A percentile compares a stretch with the other conserved stretches of the same genome.
phyloP scores from a whole-genome alignment of 345 rosid genomes.

The Boechera retrofracta region DNA sequence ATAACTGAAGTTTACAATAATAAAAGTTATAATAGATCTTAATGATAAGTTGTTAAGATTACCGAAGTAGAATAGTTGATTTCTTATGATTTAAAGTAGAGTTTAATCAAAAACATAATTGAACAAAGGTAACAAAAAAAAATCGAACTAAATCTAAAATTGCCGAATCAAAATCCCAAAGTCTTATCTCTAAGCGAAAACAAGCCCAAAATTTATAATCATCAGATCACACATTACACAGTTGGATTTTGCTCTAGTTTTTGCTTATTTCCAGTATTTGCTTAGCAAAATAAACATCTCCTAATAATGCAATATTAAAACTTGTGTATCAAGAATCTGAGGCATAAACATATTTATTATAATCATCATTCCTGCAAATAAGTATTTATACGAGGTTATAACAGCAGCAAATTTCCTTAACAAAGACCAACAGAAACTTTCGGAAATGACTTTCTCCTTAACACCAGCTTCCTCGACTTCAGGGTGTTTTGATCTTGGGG shows the following conservation, averaged over 20 bases:
- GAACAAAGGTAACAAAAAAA: not conserved
- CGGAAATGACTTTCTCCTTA: slow-evolving; percentile 4
- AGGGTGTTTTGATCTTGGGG: slow-evolving; percentile 41
- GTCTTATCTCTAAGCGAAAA: not conserved
- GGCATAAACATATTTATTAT: slow-evolving; percentile 13
- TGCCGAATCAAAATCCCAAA: not conserved
- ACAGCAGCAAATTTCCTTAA: slow-evolving; percentile 25
- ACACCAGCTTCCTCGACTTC: slow-evolving; percentile 29
- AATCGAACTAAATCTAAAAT: not conserved
- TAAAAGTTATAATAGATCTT: not conserved
- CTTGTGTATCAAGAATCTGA: slow-evolving; percentile 17
- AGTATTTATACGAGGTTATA: slow-evolving; percentile 35
- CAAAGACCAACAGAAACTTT: slow-evolving; percentile 21
- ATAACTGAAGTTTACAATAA: not conserved
- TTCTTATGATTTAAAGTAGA: not conserved
- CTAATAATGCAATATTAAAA: not conserved
- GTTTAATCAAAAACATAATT: not conserved
- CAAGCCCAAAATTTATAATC: no score
- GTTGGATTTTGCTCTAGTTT: no score
- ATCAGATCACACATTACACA: no score
- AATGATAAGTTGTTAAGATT: not conserved
- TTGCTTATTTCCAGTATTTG: not conserved
- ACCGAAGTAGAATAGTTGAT: not conserved
- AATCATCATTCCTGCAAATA: slow-evolving; percentile 30
- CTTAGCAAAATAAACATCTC: not conserved